These are phyloP conservation scores for Abortiporus biennis DNA, from an alignment of 1,284 basidiomycete species.

Conservation along the genomic window DNA sequence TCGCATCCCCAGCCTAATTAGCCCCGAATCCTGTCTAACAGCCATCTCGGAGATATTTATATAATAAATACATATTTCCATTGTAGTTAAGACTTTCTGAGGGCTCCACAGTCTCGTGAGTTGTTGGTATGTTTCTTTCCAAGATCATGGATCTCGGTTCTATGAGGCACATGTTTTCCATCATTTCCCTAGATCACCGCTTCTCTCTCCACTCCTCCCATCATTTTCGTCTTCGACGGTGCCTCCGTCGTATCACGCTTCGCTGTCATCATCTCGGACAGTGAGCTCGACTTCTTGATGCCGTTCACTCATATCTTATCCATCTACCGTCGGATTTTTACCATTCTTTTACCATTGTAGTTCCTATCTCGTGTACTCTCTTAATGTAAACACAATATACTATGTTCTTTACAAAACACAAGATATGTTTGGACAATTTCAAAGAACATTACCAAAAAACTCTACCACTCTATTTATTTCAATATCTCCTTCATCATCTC, in stretches of 20 bases:
- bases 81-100: no score
- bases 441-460: background rate
- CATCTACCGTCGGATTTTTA: background rate
- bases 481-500: background rate
- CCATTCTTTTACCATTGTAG: background rate
- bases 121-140: no score
- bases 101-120: no score
- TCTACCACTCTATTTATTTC: background rate
- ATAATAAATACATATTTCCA: no score
- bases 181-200: background rate
- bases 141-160: background rate
- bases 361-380: background rate
- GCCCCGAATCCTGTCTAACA: no score
- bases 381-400: background rate
- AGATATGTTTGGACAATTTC: background rate
- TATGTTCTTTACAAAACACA: background rate
- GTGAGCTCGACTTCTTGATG: background rate
- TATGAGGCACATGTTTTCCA: background rate
- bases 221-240: background rate
- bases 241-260: background rate
- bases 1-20: no score
- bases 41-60: no score
- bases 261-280: background rate
- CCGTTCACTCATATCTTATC: background rate
- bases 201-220: background rate